Conservation (phyloP, 257 asterid genomes). For the Lavandula angustifolia region DNA sequence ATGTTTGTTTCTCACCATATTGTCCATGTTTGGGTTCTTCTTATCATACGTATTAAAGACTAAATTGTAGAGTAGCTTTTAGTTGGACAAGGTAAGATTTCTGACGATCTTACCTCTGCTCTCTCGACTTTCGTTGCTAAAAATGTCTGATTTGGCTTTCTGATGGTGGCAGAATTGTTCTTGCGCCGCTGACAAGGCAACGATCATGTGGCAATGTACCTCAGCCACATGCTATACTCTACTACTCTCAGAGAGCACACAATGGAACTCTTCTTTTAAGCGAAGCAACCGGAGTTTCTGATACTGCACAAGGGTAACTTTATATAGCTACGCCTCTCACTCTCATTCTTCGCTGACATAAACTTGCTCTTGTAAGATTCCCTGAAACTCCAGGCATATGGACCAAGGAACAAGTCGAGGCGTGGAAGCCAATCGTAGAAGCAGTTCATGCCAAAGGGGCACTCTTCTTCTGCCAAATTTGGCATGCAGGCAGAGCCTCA, state of each 20-base stretch:
- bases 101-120: no score
- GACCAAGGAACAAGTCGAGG: conserved; percentile 46
- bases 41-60: no score
- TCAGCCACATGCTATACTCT: conserved; percentile 65
- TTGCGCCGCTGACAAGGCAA: conserved; percentile 74
- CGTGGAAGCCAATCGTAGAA: conserved; percentile 56
- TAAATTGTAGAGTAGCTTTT: no score
- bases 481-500: conserved; percentile 59
- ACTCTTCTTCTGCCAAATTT: conserved; percentile 50
- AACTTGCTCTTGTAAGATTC: conserved; percentile 22
- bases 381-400: conserved; percentile 49
- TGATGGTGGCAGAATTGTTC: conserved; percentile 45
- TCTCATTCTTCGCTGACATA: background rate
- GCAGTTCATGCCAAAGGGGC: conserved; percentile 53
- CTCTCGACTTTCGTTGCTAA: no score
- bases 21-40: no score
- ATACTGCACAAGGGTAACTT: conserved; percentile 59
- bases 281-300: conserved; percentile 67
- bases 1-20: no score
- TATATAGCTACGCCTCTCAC: background rate
- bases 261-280: conserved; percentile 52
- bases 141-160: background rate
- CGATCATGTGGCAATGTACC: conserved; percentile 60
- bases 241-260: conserved; percentile 65
- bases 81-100: no score